Base-by-base conservation (phyloP, 495 filamentous ascomycete genomes). In the Trichocladium uniseriatum region DNA sequence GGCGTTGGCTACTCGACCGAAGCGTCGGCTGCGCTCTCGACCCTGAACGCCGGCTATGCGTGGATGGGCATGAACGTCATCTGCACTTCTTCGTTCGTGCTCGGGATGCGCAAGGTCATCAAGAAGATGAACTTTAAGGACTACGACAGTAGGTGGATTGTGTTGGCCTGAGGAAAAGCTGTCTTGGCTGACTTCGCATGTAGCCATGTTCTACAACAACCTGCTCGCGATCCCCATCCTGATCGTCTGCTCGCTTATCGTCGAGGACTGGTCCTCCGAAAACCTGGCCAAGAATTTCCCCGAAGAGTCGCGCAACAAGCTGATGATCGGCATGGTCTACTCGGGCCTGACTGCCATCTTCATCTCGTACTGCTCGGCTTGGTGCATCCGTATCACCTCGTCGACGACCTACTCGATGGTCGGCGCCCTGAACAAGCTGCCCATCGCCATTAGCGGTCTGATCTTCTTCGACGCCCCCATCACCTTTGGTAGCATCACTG, bases 191-290 rank as follows among this genome's bases (percentile, higher is more conserved):
- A 63, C 54, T 5, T n/a, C 2, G 13, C 40, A 19, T 46, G 24
- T 56, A 97, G 91, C 90, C 55, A 98, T 98, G 92, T 99, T 91
- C 71, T 99, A 99, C 76, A 99, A 99, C 80, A 99, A 99, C 68
- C 79, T 99, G 38, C 81, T 99, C 51, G 94, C 89, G 19, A 95
- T 99, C 52, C 92, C 92, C 43, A 84, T 97, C 55, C 80, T 99
- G 22, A 64, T 96, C 43, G 68, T 87, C 54, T 81, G 80, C 70
- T 91, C 94, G 21, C 70, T 95, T 44, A 59, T 95, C 52, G 73
- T 86, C 51, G 92, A 99, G 64, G 83, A 96, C 71, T 99, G 92
- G 92, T 91, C 88, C 9, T 70, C 80, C 32, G 73, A 74, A 41
- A 99, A 99, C 73, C 68, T 99, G 62, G 64, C 67, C 56, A 80